A percentile compares a stretch with the other conserved stretches of the same genome.
Evolutionary conservation across 2,329 filamentous ascomycete species (phyloP).

Genomic region (Penicillium aurantiogriseum): DNA sequence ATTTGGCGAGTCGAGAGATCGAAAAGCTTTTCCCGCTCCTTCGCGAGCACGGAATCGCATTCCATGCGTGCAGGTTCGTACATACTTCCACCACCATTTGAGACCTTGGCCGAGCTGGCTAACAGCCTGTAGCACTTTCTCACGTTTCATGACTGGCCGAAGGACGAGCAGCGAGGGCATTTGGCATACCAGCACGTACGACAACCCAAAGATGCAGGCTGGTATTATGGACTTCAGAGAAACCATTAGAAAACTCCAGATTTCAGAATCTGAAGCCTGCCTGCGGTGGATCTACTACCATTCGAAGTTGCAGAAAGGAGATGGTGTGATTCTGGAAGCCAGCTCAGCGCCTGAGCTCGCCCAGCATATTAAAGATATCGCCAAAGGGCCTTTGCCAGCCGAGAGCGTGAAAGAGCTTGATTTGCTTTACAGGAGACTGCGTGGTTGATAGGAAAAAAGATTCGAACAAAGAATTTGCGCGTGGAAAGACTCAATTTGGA

Average conservation of each 20-base stretch:
- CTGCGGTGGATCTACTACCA: conserved; percentile 39
- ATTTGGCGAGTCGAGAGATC: rapidly evolving
- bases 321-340: conserved; percentile 39
- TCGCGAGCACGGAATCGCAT: no score
- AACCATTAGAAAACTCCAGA: neutral
- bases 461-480: neutral
- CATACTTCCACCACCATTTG: no score
- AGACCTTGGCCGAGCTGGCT: no score
- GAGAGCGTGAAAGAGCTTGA: conserved; percentile 15
- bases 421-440: neutral
- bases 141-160: no score
- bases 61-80: no score
- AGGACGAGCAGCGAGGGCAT: no score
- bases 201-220: neutral
- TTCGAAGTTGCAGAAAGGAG: conserved; percentile 25
- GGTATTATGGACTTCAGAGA: neutral
- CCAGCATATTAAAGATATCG: conserved; percentile 29
- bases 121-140: no score
- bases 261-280: neutral
- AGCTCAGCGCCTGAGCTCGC: conserved; percentile 34
- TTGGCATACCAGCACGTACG: neutral
- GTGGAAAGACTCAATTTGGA: neutral
- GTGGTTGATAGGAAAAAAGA: neutral
- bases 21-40: no score
- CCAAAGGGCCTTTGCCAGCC: conserved; percentile 34